These are phyloP conservation scores for Macaranga tanarius DNA, from an alignment of 441 rosid genomes.

Conservation along the genomic window DNA sequence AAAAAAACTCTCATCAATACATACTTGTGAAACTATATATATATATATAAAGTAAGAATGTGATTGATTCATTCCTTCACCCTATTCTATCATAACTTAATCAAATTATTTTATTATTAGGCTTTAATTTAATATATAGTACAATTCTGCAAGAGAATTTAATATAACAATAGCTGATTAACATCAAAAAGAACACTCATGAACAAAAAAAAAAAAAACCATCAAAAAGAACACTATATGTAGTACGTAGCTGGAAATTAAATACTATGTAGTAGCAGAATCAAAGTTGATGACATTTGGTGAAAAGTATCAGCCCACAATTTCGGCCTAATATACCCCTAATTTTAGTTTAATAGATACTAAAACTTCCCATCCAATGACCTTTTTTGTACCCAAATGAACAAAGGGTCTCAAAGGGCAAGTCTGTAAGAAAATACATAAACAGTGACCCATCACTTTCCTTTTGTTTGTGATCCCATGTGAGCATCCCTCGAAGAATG, in stretches of 20 bases:
- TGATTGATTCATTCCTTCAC: too few species aligned
- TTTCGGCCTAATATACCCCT: slow-evolving; percentile 12
- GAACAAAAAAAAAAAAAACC: too few species aligned
- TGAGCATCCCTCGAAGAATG: slow-evolving; percentile 47
- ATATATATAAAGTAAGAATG: too few species aligned
- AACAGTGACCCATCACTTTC: slow-evolving; percentile 37
- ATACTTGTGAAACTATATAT: too few species aligned
- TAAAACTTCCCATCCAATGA: not conserved
- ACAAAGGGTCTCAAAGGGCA: slow-evolving; percentile 14
- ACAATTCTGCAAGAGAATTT: too few species aligned
- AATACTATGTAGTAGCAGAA: slow-evolving; percentile 6
- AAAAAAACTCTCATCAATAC: too few species aligned
- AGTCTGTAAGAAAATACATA: slow-evolving; percentile 6
- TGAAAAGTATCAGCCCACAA: slow-evolving; percentile 4
- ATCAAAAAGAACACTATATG: not conserved
- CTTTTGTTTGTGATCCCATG: slow-evolving; percentile 55
- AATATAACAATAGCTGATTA: not conserved
- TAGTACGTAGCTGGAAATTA: not conserved
- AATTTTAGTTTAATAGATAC: not conserved
- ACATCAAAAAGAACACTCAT: not conserved
- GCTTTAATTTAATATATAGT: too few species aligned
- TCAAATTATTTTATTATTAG: too few species aligned
- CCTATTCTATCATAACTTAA: too few species aligned
- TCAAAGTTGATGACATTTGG: slow-evolving; percentile 13
- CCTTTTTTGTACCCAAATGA: not conserved